phyloP scores from a whole-genome alignment of 768 basidiomycete genomes.

The Boletus insuetus region DNA sequence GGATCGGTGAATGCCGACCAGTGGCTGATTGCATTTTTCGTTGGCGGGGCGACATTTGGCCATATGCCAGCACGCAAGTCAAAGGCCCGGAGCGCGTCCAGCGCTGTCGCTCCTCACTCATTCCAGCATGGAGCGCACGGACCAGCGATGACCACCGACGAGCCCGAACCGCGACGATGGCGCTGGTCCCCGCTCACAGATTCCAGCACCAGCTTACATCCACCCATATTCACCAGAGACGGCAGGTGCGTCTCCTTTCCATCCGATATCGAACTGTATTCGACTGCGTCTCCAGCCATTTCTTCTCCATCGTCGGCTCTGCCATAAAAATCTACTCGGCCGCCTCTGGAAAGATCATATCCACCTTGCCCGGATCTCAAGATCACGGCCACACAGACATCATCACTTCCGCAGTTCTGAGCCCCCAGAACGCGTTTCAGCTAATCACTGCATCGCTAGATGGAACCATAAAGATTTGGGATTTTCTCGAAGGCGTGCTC shows the following conservation, averaged over 20 bases:
- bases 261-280: slow-evolving; percentile 10
- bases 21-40: slow-evolving; percentile 26
- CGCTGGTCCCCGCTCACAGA: slow-evolving; percentile 73
- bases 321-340: slow-evolving; percentile 86
- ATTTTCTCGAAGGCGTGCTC: slow-evolving; percentile 81
- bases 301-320: slow-evolving; percentile 81
- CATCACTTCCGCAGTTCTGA: slow-evolving; percentile 74
- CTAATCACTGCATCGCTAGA: slow-evolving; percentile 82
- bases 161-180: slow-evolving; percentile 32
- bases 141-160: slow-evolving; percentile 6
- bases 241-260: slow-evolving; percentile 56
- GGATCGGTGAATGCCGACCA: slow-evolving; percentile 22
- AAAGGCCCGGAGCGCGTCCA: slow-evolving; percentile 48
- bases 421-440: slow-evolving; percentile 86
- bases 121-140: slow-evolving; percentile 17
- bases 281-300: slow-evolving; percentile 56
- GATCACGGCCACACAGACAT: slow-evolving; percentile 41
- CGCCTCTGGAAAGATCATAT: slow-evolving; percentile 72
- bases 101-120: slow-evolving; percentile 26
- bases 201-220: slow-evolving; percentile 56
- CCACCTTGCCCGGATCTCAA: slow-evolving; percentile 65
- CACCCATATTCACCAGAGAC: slow-evolving; percentile 85
- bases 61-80: slow-evolving; percentile 40
- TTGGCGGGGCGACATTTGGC: slow-evolving; percentile 6
- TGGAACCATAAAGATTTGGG: slow-evolving; percentile 89